phyloP scores from a whole-genome alignment of 2,329 filamentous ascomycete genomes.

The Ascomycota sp. region DNA sequence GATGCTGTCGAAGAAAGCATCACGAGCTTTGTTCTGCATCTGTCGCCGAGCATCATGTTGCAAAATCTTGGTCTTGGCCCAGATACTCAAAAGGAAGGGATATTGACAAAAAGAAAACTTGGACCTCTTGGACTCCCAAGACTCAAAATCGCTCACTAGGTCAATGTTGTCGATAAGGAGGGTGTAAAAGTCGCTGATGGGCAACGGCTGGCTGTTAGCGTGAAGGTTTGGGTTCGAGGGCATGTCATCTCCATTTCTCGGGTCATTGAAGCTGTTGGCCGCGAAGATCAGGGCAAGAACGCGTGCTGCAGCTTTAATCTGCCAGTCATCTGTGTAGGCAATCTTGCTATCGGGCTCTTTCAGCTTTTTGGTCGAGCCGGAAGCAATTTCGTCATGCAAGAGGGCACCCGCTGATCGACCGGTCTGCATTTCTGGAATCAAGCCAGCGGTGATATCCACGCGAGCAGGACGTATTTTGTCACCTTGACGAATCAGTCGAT shows the following conservation, averaged over 20 bases:
- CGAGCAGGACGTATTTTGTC: constrained; percentile 39
- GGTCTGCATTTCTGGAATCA: constrained; percentile 51
- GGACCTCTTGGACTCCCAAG: constrained; percentile 53
- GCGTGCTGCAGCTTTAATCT: constrained; percentile 58
- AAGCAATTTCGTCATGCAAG: constrained; percentile 53
- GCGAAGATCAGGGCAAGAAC: constrained; percentile 63
- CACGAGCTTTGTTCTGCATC: constrained; percentile 70
- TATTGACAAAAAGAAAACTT: constrained; percentile 84
- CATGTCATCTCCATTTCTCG: constrained; percentile 10
- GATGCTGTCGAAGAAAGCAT: constrained; percentile 81
- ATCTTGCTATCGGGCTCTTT: constrained; percentile 33
- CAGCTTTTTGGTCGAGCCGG: constrained; percentile 27
- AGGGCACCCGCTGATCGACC: constrained; percentile 40
- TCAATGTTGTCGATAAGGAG: constrained; percentile 71
- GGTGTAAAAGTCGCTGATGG: constrained; percentile 73
- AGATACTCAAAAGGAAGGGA: constrained; percentile 76
- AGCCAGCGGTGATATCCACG: constrained; percentile 37
- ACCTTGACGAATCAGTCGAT: constrained; percentile 50
- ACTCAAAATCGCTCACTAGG: constrained; percentile 63
- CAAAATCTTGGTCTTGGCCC: constrained; percentile 75
- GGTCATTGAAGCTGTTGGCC: constrained; percentile 41
- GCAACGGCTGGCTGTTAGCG: constrained; percentile 40
- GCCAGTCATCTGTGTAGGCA: constrained; percentile 68
- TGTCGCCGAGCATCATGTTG: constrained; percentile 73
- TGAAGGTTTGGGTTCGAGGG: constrained; percentile 7